Base-by-base conservation (phyloP, 345 rosid genomes). In the Brassica incana region DNA sequence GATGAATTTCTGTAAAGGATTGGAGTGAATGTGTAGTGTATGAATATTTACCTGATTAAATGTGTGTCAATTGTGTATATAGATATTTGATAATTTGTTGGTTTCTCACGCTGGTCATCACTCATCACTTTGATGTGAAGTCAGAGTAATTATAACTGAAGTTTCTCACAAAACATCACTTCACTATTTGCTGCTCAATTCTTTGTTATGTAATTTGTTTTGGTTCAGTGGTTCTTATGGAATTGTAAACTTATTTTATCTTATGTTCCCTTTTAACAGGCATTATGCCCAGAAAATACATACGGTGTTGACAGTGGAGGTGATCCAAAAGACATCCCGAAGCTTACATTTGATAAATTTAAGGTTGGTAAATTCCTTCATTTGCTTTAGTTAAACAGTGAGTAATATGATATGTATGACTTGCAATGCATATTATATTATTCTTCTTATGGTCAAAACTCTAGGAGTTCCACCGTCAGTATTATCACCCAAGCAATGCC, bases 271-370 rank as follows among this genome's bases (percentile, higher is more conserved):
- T 54, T 72, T 56, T 30, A 27, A 11, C 80, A 95, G 99, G 95
- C 99, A 75, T 78, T 95, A 67, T 92, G 84, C 85, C 99, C 99
- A 12, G 87, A 91, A 83, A 95, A 92, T 83, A 80, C 97, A 27
- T 95, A 95, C 38, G 95, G 97, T 76, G 97, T 95, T 73, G 99
- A 95, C 78, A 95, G 97, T 76, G 99, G 99, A 75, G 99, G 99
- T 35, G 97, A 95, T 83, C 99, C 99, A 35, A 88, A 83, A 85
- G 92, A 83, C 71, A 95, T 95, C 81, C 95, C 99, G 8, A 83
- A 89, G 80, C 88, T 95, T 83, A 87, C 93, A 6, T 92, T 89
- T 83, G 87, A 89, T 82, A 87, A 92, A 83, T 95, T 95, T 81
- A 85, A 91, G 97, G 99, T 81, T 48, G 48, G 71, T 27, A 7